These are phyloP conservation scores for Albatrellus ellisii DNA, from an alignment of 768 basidiomycete genomes.

Conservation along the genomic window DNA sequence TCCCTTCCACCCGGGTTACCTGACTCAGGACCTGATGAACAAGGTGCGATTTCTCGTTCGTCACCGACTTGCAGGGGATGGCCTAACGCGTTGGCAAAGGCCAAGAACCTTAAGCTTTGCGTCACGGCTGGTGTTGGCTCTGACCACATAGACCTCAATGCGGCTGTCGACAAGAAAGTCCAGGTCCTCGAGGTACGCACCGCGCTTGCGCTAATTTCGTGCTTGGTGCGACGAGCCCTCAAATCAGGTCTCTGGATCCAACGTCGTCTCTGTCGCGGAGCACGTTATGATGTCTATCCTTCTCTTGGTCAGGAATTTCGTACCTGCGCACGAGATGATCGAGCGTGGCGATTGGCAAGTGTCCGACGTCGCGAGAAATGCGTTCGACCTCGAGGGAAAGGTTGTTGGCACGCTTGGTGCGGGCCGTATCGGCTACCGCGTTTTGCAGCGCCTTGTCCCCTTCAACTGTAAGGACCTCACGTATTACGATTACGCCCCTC, in stretches of 20 bases:
- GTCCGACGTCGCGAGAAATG: constrained; percentile 24
- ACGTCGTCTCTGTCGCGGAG: constrained; percentile 31
- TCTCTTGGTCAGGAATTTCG: constrained; percentile 31
- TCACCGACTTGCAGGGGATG: background rate
- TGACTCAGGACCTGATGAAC: constrained; percentile 16
- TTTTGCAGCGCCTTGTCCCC: constrained; percentile 13
- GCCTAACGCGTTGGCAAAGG: constrained; percentile 23
- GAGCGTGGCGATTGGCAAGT: constrained; percentile 28
- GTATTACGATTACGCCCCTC: constrained; percentile 27
- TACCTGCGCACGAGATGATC: constrained; percentile 26
- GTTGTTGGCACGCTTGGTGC: constrained; percentile 32
- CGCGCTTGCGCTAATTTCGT: background rate
- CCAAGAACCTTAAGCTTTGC: constrained; percentile 72
- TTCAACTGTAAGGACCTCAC: constrained; percentile 35
- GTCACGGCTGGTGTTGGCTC: constrained; percentile 80
- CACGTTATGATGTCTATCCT: constrained; percentile 31
- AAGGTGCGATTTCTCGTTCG: constrained; percentile 7
- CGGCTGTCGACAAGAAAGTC: constrained; percentile 60
- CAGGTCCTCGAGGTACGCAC: constrained; percentile 55
- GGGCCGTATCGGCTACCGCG: constrained; percentile 31
- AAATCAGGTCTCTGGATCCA: constrained; percentile 24
- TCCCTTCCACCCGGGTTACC: constrained; percentile 20
- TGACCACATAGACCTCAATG: constrained; percentile 76
- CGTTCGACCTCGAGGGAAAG: constrained; percentile 35
- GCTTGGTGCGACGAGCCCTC: background rate